Evolutionary conservation across 257 asterid genomes (phyloP).

Genomic region (Capsicum pubescens): DNA sequence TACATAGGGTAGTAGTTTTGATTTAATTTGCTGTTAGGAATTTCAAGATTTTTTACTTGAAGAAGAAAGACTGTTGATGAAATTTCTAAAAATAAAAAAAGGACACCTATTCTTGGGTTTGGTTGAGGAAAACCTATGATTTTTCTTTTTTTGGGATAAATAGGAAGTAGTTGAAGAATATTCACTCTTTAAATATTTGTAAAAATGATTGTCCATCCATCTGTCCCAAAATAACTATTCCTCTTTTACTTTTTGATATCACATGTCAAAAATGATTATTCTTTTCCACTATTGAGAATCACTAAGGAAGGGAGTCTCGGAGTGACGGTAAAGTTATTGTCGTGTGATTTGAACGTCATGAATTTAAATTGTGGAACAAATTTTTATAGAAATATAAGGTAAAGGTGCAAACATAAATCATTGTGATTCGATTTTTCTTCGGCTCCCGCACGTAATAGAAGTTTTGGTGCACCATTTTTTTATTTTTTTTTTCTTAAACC

Average conservation of each 20-base stretch:
- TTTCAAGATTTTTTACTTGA: neutral
- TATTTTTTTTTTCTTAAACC: too few species aligned
- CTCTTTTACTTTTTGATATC: neutral
- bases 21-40: neutral
- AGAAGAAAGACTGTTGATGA: conserved; percentile 13
- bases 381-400: too few species aligned
- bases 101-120: neutral
- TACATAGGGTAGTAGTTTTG: neutral
- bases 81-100: neutral
- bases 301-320: too few species aligned
- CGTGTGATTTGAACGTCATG: too few species aligned
- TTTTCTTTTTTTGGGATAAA: conserved; percentile 3
- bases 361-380: too few species aligned
- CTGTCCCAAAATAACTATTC: neutral
- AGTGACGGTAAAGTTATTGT: too few species aligned
- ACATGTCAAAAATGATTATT: too few species aligned
- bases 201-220: conserved; percentile 10
- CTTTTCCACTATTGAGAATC: too few species aligned
- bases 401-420: too few species aligned
- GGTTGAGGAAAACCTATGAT: neutral
- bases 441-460: too few species aligned
- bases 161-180: neutral
- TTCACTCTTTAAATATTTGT: neutral
- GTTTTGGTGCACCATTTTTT: too few species aligned
- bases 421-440: too few species aligned